Evolutionary conservation across 345 rosid genomes (phyloP), one percentile per base, ranked within the genome.

Genomic region (Salix exigua): DNA sequence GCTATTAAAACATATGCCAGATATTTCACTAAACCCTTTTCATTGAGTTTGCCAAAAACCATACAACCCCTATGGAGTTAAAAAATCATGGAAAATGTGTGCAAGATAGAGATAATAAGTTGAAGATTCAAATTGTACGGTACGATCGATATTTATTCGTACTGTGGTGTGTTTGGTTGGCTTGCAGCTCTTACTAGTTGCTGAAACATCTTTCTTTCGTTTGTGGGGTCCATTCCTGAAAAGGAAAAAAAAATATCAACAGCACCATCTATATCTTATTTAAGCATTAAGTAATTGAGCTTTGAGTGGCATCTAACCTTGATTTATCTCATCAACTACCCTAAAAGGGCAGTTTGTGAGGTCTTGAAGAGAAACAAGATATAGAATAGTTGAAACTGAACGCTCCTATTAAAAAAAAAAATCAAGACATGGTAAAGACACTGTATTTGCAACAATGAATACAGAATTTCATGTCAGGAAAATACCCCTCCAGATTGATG

Each of bases 201-300:
- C 82, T 95, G 98, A 88, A 95, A 93, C 99, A 95, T 95, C 85
- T 95, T 95, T 72, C 99, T 88, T 85, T 95, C 98, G 63, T 95
- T 95, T 77, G 93, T 83, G 7, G 97, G 98, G 81, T 95, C 98
- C 99, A 95, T 95, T 80, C 97, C 98, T 95, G 88, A 62, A 55
- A 40, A 72, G 35, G 46, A 35, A 37, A 73, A 28, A 21, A 28
- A 69, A 42, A 58, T 68, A 28, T 53, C 60, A 55, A n/a, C n/a
- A 38, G 23, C 18, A 25, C 66, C 67, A 17, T 70, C 35, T 70
- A 51, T 26, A 16, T 16, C 61, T 2, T 6, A 17, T 35, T 68
- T 26, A 35, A 38, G 30, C 1, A 14, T 12, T 14, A 33, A 73
- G 63, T 11, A 4, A 46, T 28, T 51, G 16, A 62, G 16, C 30